A percentile compares a stretch with the other conserved stretches of the same genome.
Evolutionary conservation across 1,139 yeast species (phyloP).

Genomic region (Yamadazyma sp.): DNA sequence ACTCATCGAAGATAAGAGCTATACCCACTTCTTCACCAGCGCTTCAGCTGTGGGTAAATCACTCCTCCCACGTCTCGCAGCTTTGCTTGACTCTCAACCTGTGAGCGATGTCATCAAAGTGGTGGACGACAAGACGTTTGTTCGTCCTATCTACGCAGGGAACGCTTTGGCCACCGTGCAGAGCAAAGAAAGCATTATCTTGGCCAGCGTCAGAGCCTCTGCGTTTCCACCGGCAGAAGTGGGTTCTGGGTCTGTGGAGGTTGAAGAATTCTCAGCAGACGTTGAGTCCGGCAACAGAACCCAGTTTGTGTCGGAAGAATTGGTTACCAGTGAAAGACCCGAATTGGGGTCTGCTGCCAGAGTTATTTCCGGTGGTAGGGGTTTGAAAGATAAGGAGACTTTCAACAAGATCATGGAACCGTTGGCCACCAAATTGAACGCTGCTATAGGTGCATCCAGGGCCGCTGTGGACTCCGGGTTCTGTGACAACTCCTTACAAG

Average conservation of each 20-base stretch:
- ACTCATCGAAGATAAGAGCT: slow-evolving; percentile 38
- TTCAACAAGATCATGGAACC: slow-evolving; percentile 80
- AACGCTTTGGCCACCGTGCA: slow-evolving; percentile 86
- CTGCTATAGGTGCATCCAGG: slow-evolving; percentile 97
- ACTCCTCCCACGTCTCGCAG: slow-evolving; percentile 83
- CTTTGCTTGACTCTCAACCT: slow-evolving; percentile 84
- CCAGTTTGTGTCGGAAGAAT: slow-evolving; percentile 69
- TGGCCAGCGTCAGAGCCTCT: slow-evolving; percentile 80
- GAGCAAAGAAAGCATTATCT: slow-evolving; percentile 61
- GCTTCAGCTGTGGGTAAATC: slow-evolving; percentile 88
- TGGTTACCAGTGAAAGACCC: slow-evolving; percentile 82
- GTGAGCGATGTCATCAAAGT: slow-evolving; percentile 77
- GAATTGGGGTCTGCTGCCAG: slow-evolving; percentile 80
- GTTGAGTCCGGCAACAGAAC: slow-evolving; percentile 38
- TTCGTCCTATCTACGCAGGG: slow-evolving; percentile 95
- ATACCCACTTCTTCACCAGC: slow-evolving; percentile 75
- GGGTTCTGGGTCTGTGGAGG: slow-evolving; percentile 35
- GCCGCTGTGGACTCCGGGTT: slow-evolving; percentile 97
- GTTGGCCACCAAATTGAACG: slow-evolving; percentile 78
- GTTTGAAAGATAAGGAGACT: slow-evolving; percentile 84
- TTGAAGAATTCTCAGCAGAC: slow-evolving; percentile 49
- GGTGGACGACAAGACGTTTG: slow-evolving; percentile 67
- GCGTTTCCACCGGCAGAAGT: slow-evolving; percentile 67
- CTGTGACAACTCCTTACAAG: slow-evolving; percentile 96
- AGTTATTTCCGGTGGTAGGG: slow-evolving; percentile 94